Base-by-base conservation (phyloP, 2,329 filamentous ascomycete species). In the Aspergillus glaucus region DNA sequence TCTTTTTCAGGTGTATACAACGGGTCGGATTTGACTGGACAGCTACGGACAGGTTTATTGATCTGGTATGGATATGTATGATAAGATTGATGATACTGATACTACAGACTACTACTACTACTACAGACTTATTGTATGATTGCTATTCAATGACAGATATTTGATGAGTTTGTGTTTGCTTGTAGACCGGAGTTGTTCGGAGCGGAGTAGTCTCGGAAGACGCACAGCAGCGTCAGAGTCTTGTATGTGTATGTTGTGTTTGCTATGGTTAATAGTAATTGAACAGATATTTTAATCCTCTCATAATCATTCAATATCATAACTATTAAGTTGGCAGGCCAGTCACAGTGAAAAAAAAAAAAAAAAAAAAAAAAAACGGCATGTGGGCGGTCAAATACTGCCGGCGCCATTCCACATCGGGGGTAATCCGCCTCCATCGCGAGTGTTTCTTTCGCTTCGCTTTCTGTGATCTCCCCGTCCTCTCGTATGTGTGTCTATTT, bases 351-450 rank as follows among this genome's bases (percentile, higher is more conserved):
- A 21, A 21, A 21, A 21, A 21, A 21, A 28, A 4, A 10, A 28
- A 28, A 28, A 28, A 30, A 30, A 30, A 30, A 30, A 12, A 30
- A 30, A 12, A 37, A 17, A 15, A 37, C n/a, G 9, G 22, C 37
- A 40, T 37, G 46, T 52, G 50, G 14, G 24, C 54, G 57, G 57
- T 47, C 17, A 47, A 56, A 55, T 45, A 48, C 57, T 44, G 43
- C n/a, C 17, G 57, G 43, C 32, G 22, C 60, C 57, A 62, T 47
- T 43, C 54, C 49, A 42, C 36, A 50, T 57, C 37, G 45, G 53
- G 45, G 52, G 54, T 30, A 52, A 45, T 49, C 50, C 52, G 50
- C 46, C 53, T 56, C 46, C 52, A 56, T 53, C 49, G 45, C 53
- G 49, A 46, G 50, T 52, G 50, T 50, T 54, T 55, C 53, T 58